Evolutionary conservation across 805 yeast species (phyloP).

Genomic region (Myxozyma kluyveri): DNA sequence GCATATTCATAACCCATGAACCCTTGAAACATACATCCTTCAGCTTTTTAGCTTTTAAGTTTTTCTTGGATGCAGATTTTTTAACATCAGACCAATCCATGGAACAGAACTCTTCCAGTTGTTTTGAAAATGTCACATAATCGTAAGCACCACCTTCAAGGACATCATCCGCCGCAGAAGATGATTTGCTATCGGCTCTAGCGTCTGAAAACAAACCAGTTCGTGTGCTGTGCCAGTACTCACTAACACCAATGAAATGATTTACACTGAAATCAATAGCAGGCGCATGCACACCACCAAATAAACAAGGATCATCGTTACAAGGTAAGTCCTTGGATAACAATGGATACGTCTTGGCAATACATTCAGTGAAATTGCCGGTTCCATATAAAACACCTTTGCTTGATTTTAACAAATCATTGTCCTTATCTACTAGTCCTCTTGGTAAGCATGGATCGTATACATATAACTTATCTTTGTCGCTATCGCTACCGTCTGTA

Average conservation of each 20-base stretch:
- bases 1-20: conserved; percentile 83
- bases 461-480: conserved; percentile 8
- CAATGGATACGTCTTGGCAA: conserved; percentile 69
- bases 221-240: conserved; percentile 81
- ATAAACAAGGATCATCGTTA: conserved; percentile 81
- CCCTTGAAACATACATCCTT: conserved; percentile 89
- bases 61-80: conserved; percentile 51
- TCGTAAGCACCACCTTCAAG: conserved; percentile 74
- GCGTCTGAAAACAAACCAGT: conserved; percentile 19
- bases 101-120: conserved; percentile 71
- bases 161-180: neutral
- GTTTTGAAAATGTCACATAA: conserved; percentile 62
- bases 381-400: conserved; percentile 53
- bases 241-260: conserved; percentile 89
- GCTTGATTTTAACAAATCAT: conserved; percentile 34
- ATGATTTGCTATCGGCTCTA: neutral
- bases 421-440: conserved; percentile 38
- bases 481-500: conserved; percentile 14
- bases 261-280: conserved; percentile 73
- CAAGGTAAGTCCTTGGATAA: conserved; percentile 79
- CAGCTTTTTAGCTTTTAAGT: conserved; percentile 57
- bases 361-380: conserved; percentile 76
- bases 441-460: conserved; percentile 48
- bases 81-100: conserved; percentile 61
- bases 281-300: conserved; percentile 95